Conservation (phyloP, 2,329 filamentous ascomycete genomes). For the Orbilia ellipsospora region DNA sequence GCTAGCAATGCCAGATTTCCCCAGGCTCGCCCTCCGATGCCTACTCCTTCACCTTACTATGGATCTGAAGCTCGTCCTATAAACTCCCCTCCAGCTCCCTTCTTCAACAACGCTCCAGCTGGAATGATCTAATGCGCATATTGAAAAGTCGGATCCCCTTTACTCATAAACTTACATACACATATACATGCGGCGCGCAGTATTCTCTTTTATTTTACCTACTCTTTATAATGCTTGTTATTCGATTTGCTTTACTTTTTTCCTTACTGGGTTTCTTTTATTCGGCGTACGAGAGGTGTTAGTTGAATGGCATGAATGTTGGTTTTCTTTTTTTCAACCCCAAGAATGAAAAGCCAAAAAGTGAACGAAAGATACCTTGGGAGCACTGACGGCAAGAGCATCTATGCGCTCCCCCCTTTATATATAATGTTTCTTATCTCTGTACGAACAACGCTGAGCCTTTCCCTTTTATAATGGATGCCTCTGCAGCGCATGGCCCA, state of each 20-base stretch:
- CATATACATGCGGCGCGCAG: constrained; percentile 16
- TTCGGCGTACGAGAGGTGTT: constrained; percentile 47
- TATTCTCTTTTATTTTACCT: neutral
- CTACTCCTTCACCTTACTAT: constrained; percentile 27
- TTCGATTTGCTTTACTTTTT: too few species aligned
- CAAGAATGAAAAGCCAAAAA: constrained; percentile 37
- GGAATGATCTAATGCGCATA: constrained; percentile 43
- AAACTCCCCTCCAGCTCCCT: constrained; percentile 29
- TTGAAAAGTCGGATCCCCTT: constrained; percentile 16
- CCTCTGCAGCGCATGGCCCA: constrained; percentile 43
- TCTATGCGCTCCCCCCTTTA: constrained; percentile 9
- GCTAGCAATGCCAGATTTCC: constrained; percentile 33
- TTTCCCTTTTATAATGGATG: constrained; percentile 29
- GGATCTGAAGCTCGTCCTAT: constrained; percentile 36
- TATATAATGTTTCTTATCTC: constrained; percentile 34
- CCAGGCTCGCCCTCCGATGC: constrained; percentile 27
- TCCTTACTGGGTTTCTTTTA: constrained; percentile 21
- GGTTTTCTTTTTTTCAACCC: constrained; percentile 34
- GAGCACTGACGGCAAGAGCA: constrained; percentile 33
- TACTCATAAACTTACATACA: constrained; percentile 18
- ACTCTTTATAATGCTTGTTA: too few species aligned
- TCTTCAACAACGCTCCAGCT: constrained; percentile 49
- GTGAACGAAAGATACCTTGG: constrained; percentile 33
- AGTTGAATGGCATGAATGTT: constrained; percentile 45
- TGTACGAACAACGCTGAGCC: constrained; percentile 36